Conservation (phyloP, 345 rosid species). For the Angophora floribunda region DNA sequence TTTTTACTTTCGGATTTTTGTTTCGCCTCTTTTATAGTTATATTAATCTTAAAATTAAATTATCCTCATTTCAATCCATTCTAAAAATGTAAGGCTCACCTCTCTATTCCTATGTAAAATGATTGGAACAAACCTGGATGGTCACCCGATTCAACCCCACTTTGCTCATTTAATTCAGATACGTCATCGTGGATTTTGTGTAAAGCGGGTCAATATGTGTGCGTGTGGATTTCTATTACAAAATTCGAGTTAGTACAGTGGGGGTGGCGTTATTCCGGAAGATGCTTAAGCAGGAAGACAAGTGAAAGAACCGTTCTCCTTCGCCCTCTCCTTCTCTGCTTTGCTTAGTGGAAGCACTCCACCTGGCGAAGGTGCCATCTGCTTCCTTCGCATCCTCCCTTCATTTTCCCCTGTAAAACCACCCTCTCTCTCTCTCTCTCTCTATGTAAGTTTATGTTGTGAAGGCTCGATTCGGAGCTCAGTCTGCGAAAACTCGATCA, state of each 20-base stretch:
- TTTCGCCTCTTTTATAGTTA: no score
- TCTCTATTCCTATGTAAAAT: no score
- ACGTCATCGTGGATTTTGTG: background rate
- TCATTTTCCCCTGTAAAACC: background rate
- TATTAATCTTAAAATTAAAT: no score
- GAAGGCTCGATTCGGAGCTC: background rate
- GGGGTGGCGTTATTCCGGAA: background rate
- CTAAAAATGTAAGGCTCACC: no score
- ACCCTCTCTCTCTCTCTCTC: background rate
- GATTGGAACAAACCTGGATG: no score
- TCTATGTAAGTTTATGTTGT: background rate
- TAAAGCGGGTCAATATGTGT: rapidly evolving
- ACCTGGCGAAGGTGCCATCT: background rate
- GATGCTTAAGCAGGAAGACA: background rate
- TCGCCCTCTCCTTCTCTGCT: background rate
- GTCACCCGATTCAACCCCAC: no score
- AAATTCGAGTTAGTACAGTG: background rate
- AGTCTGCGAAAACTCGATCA: background rate
- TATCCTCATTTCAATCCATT: no score
- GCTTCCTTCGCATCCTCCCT: background rate
- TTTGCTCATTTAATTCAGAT: background rate
- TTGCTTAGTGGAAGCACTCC: background rate
- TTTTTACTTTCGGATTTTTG: no score
- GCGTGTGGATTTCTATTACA: background rate
- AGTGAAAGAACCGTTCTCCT: background rate